These are phyloP conservation scores for Tagetes erecta DNA, from an alignment of 129 eudicot genomes.

Conservation along the genomic window DNA sequence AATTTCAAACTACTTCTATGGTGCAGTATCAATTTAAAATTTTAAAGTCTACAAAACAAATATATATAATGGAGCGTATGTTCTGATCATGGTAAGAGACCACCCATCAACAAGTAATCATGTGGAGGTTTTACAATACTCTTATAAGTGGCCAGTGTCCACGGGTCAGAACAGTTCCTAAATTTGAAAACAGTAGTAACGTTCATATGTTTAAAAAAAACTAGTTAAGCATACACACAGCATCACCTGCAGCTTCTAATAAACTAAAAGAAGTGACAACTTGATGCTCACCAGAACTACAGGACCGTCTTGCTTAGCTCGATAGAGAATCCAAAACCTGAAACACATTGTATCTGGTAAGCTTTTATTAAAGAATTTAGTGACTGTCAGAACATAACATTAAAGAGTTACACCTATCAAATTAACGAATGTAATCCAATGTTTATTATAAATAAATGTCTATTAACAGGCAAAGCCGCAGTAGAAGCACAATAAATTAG, in stretches of 20 bases:
- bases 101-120: background rate
- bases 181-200: background rate
- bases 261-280: background rate
- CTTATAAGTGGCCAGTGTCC: background rate
- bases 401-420: background rate
- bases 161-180: background rate
- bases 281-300: slow-evolving; percentile 66
- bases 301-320: slow-evolving; percentile 92
- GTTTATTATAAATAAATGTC: background rate
- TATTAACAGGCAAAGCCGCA: slow-evolving; percentile 14
- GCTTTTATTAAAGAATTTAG: background rate
- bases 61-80: background rate
- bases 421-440: background rate
- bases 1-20: background rate
- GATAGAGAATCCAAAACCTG: slow-evolving; percentile 84
- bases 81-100: background rate
- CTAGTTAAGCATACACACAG: background rate
- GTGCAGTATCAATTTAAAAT: background rate
- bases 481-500: background rate
- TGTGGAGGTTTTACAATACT: background rate
- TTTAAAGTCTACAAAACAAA: background rate
- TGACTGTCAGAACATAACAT: background rate
- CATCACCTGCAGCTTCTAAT: background rate
- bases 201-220: background rate
- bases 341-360: slow-evolving; percentile 22